phyloP scores from a whole-genome alignment of 208 protist genomes.

The Acanthamoeba sp. region DNA sequence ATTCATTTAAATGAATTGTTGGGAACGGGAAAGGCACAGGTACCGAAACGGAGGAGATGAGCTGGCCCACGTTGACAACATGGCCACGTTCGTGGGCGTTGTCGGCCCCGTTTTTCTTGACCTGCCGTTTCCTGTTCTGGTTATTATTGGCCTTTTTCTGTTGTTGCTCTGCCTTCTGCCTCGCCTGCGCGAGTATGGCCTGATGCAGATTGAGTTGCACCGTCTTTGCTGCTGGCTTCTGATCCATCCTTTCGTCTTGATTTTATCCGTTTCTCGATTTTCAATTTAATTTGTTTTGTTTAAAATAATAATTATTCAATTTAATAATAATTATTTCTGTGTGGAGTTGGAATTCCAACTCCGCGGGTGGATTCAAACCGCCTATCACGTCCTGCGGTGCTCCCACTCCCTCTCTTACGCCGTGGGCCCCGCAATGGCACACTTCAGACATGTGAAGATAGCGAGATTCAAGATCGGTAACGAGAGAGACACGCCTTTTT shows the following conservation, averaged over 20 bases:
- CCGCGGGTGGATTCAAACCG: no score
- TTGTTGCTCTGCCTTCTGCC: background rate
- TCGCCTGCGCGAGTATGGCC: conserved; percentile 8
- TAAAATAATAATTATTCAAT: no score
- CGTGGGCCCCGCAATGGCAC: no score
- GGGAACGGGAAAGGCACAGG: no score
- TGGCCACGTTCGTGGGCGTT: background rate
- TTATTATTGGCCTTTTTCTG: background rate
- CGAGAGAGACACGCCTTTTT: no score
- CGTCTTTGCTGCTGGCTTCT: conserved; percentile 18
- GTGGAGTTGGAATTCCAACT: no score
- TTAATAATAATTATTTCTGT: no score
- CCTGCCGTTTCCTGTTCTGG: background rate
- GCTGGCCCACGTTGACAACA: background rate
- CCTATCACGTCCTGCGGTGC: no score
- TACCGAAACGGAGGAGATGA: background rate
- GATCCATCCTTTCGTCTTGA: background rate
- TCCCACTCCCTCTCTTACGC: no score
- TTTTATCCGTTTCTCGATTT: background rate
- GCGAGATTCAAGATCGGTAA: no score
- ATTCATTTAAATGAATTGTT: no score
- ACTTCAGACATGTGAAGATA: no score
- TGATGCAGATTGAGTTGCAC: conserved; percentile 44
- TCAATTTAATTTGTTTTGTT: background rate
- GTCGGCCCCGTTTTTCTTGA: background rate